Conservation (phyloP, 495 filamentous ascomycete species). For the Penicillium cataractarum region DNA sequence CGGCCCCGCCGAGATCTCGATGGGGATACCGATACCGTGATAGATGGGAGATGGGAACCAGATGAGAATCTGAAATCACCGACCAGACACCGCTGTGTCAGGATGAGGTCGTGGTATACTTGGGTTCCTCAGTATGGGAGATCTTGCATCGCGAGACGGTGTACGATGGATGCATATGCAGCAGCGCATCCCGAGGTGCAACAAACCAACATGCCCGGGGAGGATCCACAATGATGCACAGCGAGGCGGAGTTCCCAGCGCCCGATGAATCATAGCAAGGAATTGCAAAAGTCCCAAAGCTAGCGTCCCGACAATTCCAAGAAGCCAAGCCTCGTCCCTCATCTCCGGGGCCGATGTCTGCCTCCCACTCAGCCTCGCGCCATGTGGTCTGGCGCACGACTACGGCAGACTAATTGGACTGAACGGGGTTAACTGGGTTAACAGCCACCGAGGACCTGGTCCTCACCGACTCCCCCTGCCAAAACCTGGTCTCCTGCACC, state of each 20-base stretch:
- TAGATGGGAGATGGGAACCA: too few relatives aligned
- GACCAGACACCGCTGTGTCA: not conserved
- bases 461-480: constrained; percentile 18
- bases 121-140: not conserved
- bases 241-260: constrained; percentile 13
- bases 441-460: too few relatives aligned
- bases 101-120: not conserved
- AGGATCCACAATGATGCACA: constrained; percentile 11
- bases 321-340: not conserved
- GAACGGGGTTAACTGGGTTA: too few relatives aligned
- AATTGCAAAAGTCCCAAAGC: too few relatives aligned
- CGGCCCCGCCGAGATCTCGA: not conserved
- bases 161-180: not conserved
- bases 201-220: not conserved
- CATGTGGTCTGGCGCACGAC: constrained; percentile 7
- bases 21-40: too few relatives aligned
- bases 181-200: not conserved
- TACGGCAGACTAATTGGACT: not conserved
- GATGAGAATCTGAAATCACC: too few relatives aligned
- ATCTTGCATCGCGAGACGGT: constrained; percentile 3
- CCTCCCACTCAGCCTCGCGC: constrained; percentile 19
- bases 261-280: constrained; percentile 14
- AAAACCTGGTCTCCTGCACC: not conserved
- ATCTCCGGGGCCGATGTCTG: not conserved
- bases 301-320: constrained; percentile 1